Conservation (phyloP, 2,329 filamentous ascomycete genomes). For the Trichoderma hamatum region DNA sequence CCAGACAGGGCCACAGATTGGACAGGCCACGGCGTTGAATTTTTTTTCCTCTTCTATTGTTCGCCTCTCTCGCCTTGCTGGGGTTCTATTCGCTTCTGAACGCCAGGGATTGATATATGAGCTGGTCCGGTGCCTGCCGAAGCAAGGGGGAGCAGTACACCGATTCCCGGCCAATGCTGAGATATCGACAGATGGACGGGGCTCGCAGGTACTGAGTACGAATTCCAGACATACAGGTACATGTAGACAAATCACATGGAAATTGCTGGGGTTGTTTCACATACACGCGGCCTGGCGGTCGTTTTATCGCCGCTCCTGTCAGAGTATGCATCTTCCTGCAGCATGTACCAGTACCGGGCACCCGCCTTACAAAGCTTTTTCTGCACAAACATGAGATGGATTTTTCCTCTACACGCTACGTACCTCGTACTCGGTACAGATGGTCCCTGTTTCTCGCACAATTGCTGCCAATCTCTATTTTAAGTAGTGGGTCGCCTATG, state of each 20-base stretch:
- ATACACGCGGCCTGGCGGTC: neutral
- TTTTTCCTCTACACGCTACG: neutral
- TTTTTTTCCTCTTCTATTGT: slow-evolving; percentile 4
- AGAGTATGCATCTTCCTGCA: neutral
- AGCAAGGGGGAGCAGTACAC: slow-evolving; percentile 1
- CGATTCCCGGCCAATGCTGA: slow-evolving; percentile 14
- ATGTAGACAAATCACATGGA: slow-evolving; percentile 18
- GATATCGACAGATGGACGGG: slow-evolving; percentile 5
- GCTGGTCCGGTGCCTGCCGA: slow-evolving; percentile 17
- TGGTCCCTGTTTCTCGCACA: neutral
- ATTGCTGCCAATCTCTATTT: slow-evolving; percentile 11
- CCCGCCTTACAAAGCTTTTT: neutral
- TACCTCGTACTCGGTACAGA: slow-evolving; percentile 11
- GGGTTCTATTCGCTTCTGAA: slow-evolving; percentile 18
- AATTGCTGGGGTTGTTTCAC: slow-evolving; percentile 1
- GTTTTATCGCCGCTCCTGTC: slow-evolving; percentile 6
- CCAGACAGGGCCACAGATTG: slow-evolving; percentile 15
- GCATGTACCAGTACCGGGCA: neutral
- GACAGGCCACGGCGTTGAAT: neutral
- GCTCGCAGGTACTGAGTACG: neutral
- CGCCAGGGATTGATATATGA: neutral
- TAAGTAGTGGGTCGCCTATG: neutral
- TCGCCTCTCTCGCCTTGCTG: slow-evolving; percentile 9
- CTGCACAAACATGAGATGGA: neutral
- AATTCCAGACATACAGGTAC: neutral